Percentiles rank a stretch among this genome's conserved stretches.
Evolutionary conservation across 1,284 basidiomycete species (phyloP).

Genomic region (Pascua guehoae): DNA sequence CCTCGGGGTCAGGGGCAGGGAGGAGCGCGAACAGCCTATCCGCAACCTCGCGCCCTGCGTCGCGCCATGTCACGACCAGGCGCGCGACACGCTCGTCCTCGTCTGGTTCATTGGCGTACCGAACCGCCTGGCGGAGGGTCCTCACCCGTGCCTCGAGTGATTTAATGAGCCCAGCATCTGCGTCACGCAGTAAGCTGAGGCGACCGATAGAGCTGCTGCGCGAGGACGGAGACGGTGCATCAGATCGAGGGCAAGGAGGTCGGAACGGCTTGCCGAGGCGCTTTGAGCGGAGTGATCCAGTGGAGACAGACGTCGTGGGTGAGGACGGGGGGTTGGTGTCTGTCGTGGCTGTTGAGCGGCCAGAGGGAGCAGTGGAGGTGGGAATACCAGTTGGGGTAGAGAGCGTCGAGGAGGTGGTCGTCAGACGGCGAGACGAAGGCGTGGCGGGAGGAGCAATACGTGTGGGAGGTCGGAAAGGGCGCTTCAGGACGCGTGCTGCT

Average conservation of each 20-base stretch:
- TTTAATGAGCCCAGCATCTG: slow-evolving; percentile 9
- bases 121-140: slow-evolving; percentile 30
- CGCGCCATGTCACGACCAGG: slow-evolving; percentile 35
- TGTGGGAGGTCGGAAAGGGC: slow-evolving; percentile 35
- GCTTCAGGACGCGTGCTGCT: slow-evolving; percentile 34
- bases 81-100: slow-evolving; percentile 31
- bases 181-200: not conserved
- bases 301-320: no score
- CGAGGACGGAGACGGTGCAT: not conserved
- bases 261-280: no score
- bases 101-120: slow-evolving; percentile 11
- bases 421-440: no score
- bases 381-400: no score
- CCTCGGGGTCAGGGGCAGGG: slow-evolving; percentile 17
- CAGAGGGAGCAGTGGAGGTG: no score
- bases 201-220: not conserved
- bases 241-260: no score
- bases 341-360: no score
- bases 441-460: not conserved
- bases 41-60: slow-evolving; percentile 39
- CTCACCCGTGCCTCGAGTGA: slow-evolving; percentile 30
- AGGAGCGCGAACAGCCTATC: slow-evolving; percentile 36
- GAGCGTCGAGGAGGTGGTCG: no score
- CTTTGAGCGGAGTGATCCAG: no score
- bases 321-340: no score